These are phyloP conservation scores for Yamadazyma atlantica DNA, from an alignment of 1,139 yeast species.

Conservation along the genomic window DNA sequence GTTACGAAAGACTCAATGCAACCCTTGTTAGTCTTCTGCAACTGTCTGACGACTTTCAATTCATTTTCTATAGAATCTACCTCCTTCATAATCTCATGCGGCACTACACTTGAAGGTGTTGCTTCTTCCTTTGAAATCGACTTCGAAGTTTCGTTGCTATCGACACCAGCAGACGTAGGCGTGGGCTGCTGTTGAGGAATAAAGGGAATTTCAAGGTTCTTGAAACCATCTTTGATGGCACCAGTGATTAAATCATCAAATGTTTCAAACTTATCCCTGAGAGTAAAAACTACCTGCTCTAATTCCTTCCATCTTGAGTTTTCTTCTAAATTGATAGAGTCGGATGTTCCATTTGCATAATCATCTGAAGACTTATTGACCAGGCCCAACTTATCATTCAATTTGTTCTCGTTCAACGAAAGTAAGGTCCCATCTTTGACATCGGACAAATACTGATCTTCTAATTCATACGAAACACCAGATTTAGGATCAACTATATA, in stretches of 20 bases:
- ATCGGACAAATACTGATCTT: slow-evolving; percentile 60
- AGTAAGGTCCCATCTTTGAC: slow-evolving; percentile 61
- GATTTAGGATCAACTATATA: slow-evolving; percentile 64
- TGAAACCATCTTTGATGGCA: slow-evolving; percentile 11
- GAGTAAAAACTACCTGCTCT: slow-evolving; percentile 6
- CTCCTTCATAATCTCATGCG: slow-evolving; percentile 6
- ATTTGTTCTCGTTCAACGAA: slow-evolving; percentile 44
- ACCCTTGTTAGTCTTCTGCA: slow-evolving; percentile 48
- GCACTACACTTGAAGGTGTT: not conserved
- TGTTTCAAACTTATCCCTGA: slow-evolving; percentile 9
- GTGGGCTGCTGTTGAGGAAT: slow-evolving; percentile 2
- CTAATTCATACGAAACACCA: slow-evolving; percentile 75
- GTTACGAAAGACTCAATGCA: slow-evolving; percentile 44
- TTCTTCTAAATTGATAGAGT: not conserved
- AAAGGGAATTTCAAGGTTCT: slow-evolving; percentile 8
- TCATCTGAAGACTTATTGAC: not conserved
- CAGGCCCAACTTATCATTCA: slow-evolving; percentile 12
- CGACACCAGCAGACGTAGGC: slow-evolving; percentile 2
- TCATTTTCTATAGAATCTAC: slow-evolving; percentile 46
- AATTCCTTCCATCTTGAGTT: slow-evolving; percentile 6
- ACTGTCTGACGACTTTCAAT: slow-evolving; percentile 61
- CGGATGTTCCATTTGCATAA: not conserved
- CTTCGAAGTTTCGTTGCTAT: not conserved
- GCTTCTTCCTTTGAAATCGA: not conserved
- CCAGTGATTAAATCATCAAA: slow-evolving; percentile 6